phyloP scores from a whole-genome alignment of 1,284 basidiomycete genomes.

The Boletus sp. region DNA sequence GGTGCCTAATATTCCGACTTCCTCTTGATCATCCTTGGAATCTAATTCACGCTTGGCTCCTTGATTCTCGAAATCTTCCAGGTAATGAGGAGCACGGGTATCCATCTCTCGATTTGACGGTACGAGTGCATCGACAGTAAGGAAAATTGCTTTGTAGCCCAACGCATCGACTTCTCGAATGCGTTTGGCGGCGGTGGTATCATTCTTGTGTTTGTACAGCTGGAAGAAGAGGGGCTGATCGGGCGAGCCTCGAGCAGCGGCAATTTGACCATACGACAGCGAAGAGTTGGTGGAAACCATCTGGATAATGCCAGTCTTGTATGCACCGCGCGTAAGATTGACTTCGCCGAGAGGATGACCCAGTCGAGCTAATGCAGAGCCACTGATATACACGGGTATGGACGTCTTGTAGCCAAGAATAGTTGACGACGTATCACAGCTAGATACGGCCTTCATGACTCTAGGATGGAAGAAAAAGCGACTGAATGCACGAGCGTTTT shows the following conservation, averaged over 20 bases:
- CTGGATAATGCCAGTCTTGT: conserved; percentile 74
- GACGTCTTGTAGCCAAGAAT: conserved; percentile 74
- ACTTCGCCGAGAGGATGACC: conserved; percentile 85
- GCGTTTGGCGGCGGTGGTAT: conserved; percentile 65
- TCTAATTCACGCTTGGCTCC: conserved; percentile 20
- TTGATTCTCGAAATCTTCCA: conserved; percentile 56
- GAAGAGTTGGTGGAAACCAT: conserved; percentile 89
- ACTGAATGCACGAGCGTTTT: conserved; percentile 72
- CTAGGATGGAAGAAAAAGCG: conserved; percentile 82
- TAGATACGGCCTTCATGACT: conserved; percentile 67
- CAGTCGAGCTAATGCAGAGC: conserved; percentile 84
- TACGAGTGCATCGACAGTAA: conserved; percentile 88
- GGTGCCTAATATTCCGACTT: conserved; percentile 50
- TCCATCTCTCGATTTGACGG: conserved; percentile 86
- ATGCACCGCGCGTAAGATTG: conserved; percentile 77
- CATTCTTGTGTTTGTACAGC: conserved; percentile 81
- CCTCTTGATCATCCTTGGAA: conserved; percentile 31
- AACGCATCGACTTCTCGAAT: conserved; percentile 67
- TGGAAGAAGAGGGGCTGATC: conserved; percentile 80
- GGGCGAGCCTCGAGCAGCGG: conserved; percentile 49
- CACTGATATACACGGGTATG: conserved; percentile 82
- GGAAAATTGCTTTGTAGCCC: conserved; percentile 82
- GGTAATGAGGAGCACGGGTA: conserved; percentile 56
- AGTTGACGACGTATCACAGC: conserved; percentile 70
- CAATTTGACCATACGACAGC: conserved; percentile 70